Conservation (phyloP, 768 basidiomycete species). For the Suillus variegatus region DNA sequence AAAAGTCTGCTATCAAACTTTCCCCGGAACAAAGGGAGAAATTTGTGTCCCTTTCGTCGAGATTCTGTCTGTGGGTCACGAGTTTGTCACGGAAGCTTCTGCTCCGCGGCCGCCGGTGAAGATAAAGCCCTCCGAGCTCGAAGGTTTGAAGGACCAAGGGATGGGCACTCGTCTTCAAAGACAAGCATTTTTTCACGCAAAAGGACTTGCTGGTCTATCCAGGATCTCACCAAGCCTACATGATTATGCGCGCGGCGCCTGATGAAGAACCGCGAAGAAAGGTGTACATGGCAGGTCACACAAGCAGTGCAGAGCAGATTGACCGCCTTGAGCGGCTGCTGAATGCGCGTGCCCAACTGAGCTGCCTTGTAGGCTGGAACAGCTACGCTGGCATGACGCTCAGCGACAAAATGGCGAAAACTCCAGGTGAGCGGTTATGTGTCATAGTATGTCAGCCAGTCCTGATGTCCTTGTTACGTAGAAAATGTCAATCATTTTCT, state of each 20-base stretch:
- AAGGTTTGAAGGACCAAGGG: constrained; percentile 74
- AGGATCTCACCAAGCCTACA: constrained; percentile 86
- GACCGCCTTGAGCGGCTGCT: constrained; percentile 76
- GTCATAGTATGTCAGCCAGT: neutral
- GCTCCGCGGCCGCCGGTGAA: constrained; percentile 64
- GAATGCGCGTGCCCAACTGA: constrained; percentile 76
- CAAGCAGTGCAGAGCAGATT: constrained; percentile 74
- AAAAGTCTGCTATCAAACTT: constrained; percentile 93
- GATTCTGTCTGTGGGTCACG: constrained; percentile 83
- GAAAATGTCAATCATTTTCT: constrained; percentile 90
- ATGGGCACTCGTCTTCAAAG: constrained; percentile 74
- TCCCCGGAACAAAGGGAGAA: constrained; percentile 72
- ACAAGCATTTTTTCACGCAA: constrained; percentile 73
- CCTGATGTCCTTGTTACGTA: constrained; percentile 25
- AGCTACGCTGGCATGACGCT: constrained; percentile 89
- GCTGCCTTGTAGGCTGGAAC: constrained; percentile 78
- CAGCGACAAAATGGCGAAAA: constrained; percentile 96
- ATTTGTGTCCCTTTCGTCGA: constrained; percentile 90
- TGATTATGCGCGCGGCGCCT: constrained; percentile 90
- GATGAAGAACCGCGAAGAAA: constrained; percentile 79
- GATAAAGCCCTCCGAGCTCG: constrained; percentile 68
- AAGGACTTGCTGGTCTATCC: constrained; percentile 81
- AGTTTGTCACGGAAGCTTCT: constrained; percentile 73
- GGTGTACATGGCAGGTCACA: constrained; percentile 82
- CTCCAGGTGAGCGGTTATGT: constrained; percentile 61